Evolutionary conservation across 1,139 yeast species (phyloP).

Genomic region (Lodderomyces metapsilosis): DNA sequence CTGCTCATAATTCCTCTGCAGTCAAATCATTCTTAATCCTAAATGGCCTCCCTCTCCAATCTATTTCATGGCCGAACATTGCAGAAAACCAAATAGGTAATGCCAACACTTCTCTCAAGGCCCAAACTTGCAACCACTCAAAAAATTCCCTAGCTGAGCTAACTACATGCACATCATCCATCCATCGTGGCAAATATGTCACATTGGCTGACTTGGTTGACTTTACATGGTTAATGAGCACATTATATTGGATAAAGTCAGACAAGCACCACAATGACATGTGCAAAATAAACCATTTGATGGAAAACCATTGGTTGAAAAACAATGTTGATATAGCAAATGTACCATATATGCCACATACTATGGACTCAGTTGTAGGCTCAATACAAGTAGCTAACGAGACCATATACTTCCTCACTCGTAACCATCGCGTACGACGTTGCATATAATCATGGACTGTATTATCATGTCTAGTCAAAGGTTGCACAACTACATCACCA

Average conservation of each 20-base stretch:
- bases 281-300: constrained; percentile 48
- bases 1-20: constrained; percentile 58
- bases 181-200: constrained; percentile 32
- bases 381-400: constrained; percentile 79
- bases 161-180: constrained; percentile 11
- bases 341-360: constrained; percentile 68
- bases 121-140: constrained; percentile 52
- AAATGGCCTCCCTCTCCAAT: constrained; percentile 83
- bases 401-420: constrained; percentile 91
- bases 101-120: constrained; percentile 68
- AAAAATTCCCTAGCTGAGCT: constrained; percentile 6
- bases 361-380: constrained; percentile 78
- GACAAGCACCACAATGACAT: constrained; percentile 59
- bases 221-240: constrained; percentile 34
- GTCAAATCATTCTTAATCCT: constrained; percentile 69
- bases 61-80: constrained; percentile 72
- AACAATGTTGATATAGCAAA: constrained; percentile 55
- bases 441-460: constrained; percentile 55
- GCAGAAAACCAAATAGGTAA: constrained; percentile 84
- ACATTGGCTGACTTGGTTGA: constrained; percentile 15
- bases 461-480: constrained; percentile 50
- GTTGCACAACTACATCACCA: constrained; percentile 78
- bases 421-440: constrained; percentile 78
- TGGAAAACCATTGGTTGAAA: constrained; percentile 30
- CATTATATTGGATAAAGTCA: constrained; percentile 60